Evolutionary conservation across 495 filamentous ascomycete genomes (phyloP).

Genomic region (Podospora tetraspora): DNA sequence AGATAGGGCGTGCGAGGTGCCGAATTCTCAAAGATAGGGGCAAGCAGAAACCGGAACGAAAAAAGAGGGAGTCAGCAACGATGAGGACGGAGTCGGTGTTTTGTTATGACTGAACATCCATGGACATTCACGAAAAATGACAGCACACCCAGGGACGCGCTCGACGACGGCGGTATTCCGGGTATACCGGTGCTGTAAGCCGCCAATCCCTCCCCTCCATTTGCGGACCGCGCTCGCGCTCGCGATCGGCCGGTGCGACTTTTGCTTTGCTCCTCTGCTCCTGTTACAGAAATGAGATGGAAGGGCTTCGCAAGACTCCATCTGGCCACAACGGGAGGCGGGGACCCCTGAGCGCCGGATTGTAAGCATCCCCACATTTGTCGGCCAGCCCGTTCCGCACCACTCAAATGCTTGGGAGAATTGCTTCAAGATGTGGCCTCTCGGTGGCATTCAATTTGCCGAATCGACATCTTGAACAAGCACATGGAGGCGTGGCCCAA

Average conservation of each 20-base stretch:
- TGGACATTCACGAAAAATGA: neutral
- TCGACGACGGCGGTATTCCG: neutral
- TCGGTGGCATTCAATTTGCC: neutral
- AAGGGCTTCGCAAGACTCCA: neutral
- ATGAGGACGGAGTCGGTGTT: neutral
- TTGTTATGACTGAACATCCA: neutral
- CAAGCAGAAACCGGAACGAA: neutral
- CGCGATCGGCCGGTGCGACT: neutral
- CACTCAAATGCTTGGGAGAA: neutral
- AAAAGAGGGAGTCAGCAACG: neutral
- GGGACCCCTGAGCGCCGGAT: neutral
- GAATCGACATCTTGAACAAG: neutral
- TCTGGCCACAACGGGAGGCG: neutral
- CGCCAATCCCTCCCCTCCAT: neutral
- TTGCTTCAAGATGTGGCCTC: neutral
- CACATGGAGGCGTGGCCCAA: too few species aligned
- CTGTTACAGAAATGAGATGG: neutral
- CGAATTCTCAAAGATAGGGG: neutral
- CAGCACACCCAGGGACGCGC: neutral
- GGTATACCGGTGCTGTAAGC: conserved; percentile 1
- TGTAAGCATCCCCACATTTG: neutral
- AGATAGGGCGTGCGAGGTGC: neutral
- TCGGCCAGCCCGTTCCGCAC: neutral
- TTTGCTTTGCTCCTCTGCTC: neutral
- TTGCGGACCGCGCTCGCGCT: neutral